Evolutionary conservation across 129 eudicot genomes (phyloP).

Genomic region (Ambrosia artemisiifolia): DNA sequence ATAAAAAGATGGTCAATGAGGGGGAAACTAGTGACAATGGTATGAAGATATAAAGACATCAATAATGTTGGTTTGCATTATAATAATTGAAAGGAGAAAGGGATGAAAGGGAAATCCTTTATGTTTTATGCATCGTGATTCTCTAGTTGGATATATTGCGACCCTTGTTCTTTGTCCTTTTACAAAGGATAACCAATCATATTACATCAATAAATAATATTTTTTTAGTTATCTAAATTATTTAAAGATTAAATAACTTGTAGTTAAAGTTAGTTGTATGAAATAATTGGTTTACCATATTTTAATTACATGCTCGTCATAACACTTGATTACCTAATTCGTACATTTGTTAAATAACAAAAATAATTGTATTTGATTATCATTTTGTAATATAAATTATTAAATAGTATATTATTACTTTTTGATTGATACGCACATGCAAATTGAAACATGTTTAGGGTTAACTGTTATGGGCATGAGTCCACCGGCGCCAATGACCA

Average conservation of each 20-base stretch:
- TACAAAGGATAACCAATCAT: not conserved
- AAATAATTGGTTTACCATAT: no score
- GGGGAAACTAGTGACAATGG: conserved; percentile 19
- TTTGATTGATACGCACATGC: no score
- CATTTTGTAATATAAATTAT: no score
- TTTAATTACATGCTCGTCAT: not conserved
- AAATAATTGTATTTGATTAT: no score
- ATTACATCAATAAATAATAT: not conserved
- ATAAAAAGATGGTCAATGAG: conserved; percentile 30
- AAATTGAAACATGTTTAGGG: no score
- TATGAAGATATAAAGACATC: conserved; percentile 36
- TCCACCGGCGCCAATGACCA: no score
- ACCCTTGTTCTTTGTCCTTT: conserved; percentile 17
- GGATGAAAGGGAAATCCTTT: conserved; percentile 11
- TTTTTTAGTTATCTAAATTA: not conserved
- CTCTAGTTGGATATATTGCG: conserved; percentile 22
- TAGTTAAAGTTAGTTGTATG: not conserved
- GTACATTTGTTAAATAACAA: not conserved
- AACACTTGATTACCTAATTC: not conserved
- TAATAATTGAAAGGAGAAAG: conserved; percentile 35
- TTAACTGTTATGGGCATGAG: no score
- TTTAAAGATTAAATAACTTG: not conserved
- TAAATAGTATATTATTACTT: no score
- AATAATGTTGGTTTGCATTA: conserved; percentile 37
- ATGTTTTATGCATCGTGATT: conserved; percentile 23